Percentiles rank a stretch among this genome's conserved stretches.
These are phyloP conservation scores for Kodamaea suecica DNA, from an alignment of 1,139 yeast genomes.

Conservation along the genomic window DNA sequence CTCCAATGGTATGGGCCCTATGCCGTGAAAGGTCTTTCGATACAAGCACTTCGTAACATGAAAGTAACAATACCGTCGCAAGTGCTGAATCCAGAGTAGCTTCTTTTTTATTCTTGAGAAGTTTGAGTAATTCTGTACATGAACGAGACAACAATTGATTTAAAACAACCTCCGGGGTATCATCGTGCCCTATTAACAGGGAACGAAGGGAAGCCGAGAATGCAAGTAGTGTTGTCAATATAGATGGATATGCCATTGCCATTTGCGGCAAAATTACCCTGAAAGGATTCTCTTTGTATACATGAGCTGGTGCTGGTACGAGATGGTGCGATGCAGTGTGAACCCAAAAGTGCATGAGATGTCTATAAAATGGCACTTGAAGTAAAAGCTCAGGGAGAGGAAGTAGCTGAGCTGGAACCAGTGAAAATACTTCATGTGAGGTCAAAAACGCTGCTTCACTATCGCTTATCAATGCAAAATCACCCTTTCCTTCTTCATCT, in stretches of 20 bases:
- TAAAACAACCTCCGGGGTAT: slow-evolving; percentile 43
- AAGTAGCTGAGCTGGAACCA: slow-evolving; percentile 48
- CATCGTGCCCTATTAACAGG: slow-evolving; percentile 28
- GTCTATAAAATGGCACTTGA: slow-evolving; percentile 57
- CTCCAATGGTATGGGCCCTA: slow-evolving; percentile 67
- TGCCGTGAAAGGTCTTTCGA: slow-evolving; percentile 51
- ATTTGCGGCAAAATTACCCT: slow-evolving; percentile 61
- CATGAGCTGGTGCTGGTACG: slow-evolving; percentile 64
- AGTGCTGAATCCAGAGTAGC: slow-evolving; percentile 65
- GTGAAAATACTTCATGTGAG: slow-evolving; percentile 12
- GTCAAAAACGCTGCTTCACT: slow-evolving; percentile 5
- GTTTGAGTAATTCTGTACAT: slow-evolving; percentile 51
- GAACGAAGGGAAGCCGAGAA: slow-evolving; percentile 59
- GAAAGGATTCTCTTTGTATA: slow-evolving; percentile 66
- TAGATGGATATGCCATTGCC: slow-evolving; percentile 61
- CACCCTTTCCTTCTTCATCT: slow-evolving; percentile 3
- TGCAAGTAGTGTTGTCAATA: slow-evolving; percentile 62
- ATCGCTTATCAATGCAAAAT: slow-evolving; percentile 1
- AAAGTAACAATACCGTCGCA: slow-evolving; percentile 58
- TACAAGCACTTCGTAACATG: slow-evolving; percentile 60
- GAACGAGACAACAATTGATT: slow-evolving; percentile 55
- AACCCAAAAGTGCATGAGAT: slow-evolving; percentile 62
- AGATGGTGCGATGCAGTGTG: slow-evolving; percentile 59
- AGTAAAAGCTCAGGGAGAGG: slow-evolving; percentile 59
- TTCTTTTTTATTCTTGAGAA: slow-evolving; percentile 50